Conservation (phyloP, 2,329 filamentous ascomycete genomes). For the Colletotrichum musae region DNA sequence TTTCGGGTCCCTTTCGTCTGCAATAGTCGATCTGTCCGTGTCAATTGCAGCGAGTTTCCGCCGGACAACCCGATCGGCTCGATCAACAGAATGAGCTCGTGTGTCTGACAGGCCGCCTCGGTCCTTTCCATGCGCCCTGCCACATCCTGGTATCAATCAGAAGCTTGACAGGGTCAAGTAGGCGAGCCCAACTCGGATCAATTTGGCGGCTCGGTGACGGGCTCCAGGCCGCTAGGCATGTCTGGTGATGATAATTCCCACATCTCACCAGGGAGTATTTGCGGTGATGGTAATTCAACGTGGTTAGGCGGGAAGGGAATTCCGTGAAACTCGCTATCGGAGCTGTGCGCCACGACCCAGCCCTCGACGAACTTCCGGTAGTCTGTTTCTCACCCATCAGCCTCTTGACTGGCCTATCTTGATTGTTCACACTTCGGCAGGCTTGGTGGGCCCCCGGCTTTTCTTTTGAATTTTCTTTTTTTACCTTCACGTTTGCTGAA, state of each 20-base stretch:
- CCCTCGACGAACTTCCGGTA: slow-evolving; percentile 62
- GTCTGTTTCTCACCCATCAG: slow-evolving; percentile 48
- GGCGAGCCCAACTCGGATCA: slow-evolving; percentile 37
- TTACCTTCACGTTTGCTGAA: slow-evolving; percentile 64
- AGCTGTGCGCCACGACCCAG: slow-evolving; percentile 62
- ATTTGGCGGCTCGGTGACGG: slow-evolving; percentile 49
- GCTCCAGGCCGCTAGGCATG: slow-evolving; percentile 45
- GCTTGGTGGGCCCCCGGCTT: neutral
- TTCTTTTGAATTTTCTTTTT: too few species aligned
- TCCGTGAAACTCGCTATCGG: slow-evolving; percentile 62
- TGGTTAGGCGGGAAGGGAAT: slow-evolving; percentile 62
- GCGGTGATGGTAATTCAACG: slow-evolving; percentile 63
- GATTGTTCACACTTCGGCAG: neutral
- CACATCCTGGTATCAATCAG: too few species aligned
- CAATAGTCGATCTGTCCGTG: too few species aligned
- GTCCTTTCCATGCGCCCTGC: neutral
- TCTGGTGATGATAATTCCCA: slow-evolving; percentile 42
- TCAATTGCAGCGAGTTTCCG: too few species aligned
- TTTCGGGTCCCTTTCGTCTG: too few species aligned
- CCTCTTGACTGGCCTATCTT: neutral
- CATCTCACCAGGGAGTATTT: slow-evolving; percentile 53
- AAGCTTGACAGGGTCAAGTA: slow-evolving; percentile 24
- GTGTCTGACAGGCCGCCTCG: neutral
- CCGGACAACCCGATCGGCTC: too few species aligned
- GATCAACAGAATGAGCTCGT: too few species aligned